A percentile compares a stretch with the other conserved stretches of the same genome.
Evolutionary conservation across 1,284 basidiomycete species (phyloP).

Genomic region (Cryptococcus depauperatus): DNA sequence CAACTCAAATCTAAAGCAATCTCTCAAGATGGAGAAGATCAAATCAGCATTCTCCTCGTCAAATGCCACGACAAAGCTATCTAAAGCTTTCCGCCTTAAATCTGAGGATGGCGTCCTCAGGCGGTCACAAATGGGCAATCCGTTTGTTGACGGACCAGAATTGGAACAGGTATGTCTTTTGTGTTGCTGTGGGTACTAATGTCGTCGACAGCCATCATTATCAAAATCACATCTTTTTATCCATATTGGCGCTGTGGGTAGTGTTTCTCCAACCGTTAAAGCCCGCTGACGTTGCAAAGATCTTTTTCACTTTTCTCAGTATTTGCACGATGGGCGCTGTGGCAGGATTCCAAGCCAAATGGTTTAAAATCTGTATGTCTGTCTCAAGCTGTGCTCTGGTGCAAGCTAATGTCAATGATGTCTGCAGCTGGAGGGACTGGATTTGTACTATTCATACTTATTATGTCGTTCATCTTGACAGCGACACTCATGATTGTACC

Average conservation of each 20-base stretch:
- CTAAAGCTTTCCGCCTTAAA: conserved; percentile 27
- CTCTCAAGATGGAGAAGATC: conserved; percentile 26
- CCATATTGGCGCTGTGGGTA: conserved; percentile 22
- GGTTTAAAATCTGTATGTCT: conserved; percentile 72
- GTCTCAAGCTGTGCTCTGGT: neutral
- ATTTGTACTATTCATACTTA: conserved; percentile 75
- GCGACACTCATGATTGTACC: conserved; percentile 65
- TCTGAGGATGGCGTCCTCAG: conserved; percentile 18
- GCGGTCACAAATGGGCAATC: conserved; percentile 14
- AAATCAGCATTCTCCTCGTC: conserved; percentile 18
- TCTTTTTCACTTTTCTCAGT: conserved; percentile 80
- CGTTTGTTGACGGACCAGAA: conserved; percentile 29
- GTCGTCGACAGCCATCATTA: conserved; percentile 16
- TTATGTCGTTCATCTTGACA: conserved; percentile 62
- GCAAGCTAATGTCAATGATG: neutral
- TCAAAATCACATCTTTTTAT: conserved; percentile 20
- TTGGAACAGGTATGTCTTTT: conserved; percentile 25
- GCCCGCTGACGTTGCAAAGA: conserved; percentile 46
- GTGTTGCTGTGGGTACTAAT: neutral
- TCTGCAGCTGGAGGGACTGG: conserved; percentile 67
- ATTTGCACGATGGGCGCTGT: conserved; percentile 81
- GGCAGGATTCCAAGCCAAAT: conserved; percentile 75
- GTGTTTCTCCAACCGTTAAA: neutral
- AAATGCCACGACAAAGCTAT: conserved; percentile 16
- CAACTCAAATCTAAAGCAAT: neutral